Base-by-base conservation (phyloP, 441 rosid species). In the Syzygium syzygioides region DNA sequence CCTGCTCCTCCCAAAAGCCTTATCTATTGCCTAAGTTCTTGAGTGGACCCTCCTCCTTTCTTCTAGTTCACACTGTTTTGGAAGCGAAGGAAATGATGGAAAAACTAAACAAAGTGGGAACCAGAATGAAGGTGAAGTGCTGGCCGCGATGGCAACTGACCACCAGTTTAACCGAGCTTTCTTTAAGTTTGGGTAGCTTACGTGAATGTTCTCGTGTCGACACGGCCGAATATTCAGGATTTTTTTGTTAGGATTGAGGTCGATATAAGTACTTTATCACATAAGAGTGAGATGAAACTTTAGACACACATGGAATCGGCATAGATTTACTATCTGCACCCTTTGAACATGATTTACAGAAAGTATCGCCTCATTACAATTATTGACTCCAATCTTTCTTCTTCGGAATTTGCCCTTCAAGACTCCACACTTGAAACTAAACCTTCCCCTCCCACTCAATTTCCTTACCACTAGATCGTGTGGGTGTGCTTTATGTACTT, bases 151-250 rank as follows among this genome's bases (percentile, higher is more conserved):
- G 57, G 59, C 57, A 84, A 84, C 41, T 28, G 2, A 9, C 56
- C 2, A 28, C 86, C 86, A 17, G 17, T 34, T 8, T 15, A 15
- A n/a, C 4, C 34, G 0, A 3, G 37, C 4, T 9, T 28, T 52
- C 55, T 23, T 37, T 37, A 23, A 20, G 80, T 11, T 37, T 10
- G 2, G n/a, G 1, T 13, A 3, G 1, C 23, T 71, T 0, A 1
- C 1, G 1, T 41, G 14, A 6, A 76, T 41, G 1, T 1, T 12
- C 9, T 41, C n/a, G 1, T 6, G 9, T 12, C 1, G 2, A 3
- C 52, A 7, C 52, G 25, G 23, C 0, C 12, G 9, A 71, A 20
- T 37, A 23, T 20, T 20, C 9, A 1, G 1, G 0, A 5, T 10
- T 20, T 68, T 20, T 34, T 9, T 19, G 3, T 0, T 0, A 11